Percentiles rank a stretch among this genome's conserved stretches.
Conservation (phyloP, 1,284 basidiomycete species). For the Naganishia liquefaciens region DNA sequence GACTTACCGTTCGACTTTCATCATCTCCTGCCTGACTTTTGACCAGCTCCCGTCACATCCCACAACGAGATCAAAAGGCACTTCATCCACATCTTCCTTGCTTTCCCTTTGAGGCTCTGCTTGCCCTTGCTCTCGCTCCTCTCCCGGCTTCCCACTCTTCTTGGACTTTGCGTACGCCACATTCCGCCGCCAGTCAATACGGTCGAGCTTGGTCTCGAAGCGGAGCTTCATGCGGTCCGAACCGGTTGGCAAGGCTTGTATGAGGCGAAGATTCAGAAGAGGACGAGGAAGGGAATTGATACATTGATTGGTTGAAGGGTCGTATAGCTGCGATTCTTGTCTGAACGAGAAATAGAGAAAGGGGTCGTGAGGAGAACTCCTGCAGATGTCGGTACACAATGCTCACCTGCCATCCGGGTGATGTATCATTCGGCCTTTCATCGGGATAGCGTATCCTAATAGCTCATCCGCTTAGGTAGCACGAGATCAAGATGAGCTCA, state of each 20-base stretch:
- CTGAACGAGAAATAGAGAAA: constrained; percentile 8
- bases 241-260: constrained; percentile 63
- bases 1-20: constrained; percentile 79
- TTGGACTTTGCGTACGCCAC: constrained; percentile 41
- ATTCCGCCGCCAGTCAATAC: constrained; percentile 67
- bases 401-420: constrained; percentile 61
- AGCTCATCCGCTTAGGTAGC: constrained; percentile 63
- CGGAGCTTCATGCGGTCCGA: constrained; percentile 60
- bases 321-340: constrained; percentile 75
- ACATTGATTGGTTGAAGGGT: constrained; percentile 58
- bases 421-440: constrained; percentile 96
- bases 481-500: background rate
- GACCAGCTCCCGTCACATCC: constrained; percentile 90
- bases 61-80: constrained; percentile 74
- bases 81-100: constrained; percentile 27
- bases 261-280: constrained; percentile 80
- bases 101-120: constrained; percentile 34
- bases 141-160: constrained; percentile 36
- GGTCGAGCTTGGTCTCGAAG: constrained; percentile 80
- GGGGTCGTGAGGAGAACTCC: background rate
- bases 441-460: constrained; percentile 79
- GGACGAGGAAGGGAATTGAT: constrained; percentile 92
- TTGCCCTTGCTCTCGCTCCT: constrained; percentile 43
- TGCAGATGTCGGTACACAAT: background rate
- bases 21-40: constrained; percentile 79